Conservation (phyloP, 176 grass and related monocot species). For the Cymbopogon citratus region DNA sequence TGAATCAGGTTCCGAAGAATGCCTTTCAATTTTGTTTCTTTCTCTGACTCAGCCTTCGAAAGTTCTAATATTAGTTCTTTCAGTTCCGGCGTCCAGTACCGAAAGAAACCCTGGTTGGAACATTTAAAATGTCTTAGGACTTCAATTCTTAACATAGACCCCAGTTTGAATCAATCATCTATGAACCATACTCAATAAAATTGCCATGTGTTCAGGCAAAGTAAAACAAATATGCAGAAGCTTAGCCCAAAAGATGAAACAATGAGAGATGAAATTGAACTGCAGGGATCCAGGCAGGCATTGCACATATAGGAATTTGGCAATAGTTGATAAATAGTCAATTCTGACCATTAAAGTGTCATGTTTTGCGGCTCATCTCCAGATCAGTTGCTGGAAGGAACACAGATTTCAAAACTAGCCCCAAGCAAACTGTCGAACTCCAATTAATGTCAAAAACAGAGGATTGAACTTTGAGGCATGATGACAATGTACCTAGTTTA, state of each 20-base stretch:
- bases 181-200: not conserved
- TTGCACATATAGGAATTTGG: not conserved
- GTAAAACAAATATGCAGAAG: constrained; percentile 6
- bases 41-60: constrained; percentile 77
- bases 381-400: constrained; percentile 3
- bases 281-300: not conserved
- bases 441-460: constrained; percentile 3
- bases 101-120: constrained; percentile 53
- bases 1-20: constrained; percentile 87
- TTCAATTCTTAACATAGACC: constrained; percentile 2
- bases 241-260: not conserved
- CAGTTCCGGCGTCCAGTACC: constrained; percentile 91
- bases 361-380: not conserved
- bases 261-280: not conserved
- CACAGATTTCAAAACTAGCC: constrained; percentile 7
- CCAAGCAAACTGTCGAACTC: not conserved
- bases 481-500: not conserved
- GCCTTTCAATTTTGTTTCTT: constrained; percentile 81
- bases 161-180: constrained; percentile 1
- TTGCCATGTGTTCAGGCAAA: constrained; percentile 4
- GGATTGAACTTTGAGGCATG: not conserved
- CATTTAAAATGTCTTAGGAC: constrained; percentile 14
- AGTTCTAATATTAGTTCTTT: constrained; percentile 71
- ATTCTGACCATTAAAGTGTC: not conserved
- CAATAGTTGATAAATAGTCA: not conserved